A percentile compares a stretch with the other conserved stretches of the same genome.
phyloP scores from a whole-genome alignment of 2,329 filamentous ascomycete species.

The Aspergillus proliferans region DNA sequence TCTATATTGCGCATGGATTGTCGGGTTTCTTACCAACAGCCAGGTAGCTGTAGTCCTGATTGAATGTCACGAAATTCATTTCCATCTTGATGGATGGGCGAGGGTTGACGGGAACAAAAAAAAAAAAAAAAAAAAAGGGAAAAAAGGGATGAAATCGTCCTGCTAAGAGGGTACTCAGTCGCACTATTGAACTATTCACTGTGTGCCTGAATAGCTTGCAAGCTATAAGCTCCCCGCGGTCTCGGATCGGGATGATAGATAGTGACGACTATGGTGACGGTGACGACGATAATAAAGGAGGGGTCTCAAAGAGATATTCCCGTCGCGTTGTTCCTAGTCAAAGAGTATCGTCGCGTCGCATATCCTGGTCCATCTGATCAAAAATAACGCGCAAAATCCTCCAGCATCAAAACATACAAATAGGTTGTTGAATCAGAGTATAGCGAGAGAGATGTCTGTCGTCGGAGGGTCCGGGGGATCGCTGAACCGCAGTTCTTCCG shows the following conservation, averaged over 20 bases:
- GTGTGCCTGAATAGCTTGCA: background rate
- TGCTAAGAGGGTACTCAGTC: background rate
- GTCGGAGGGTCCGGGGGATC: slow-evolving; percentile 15
- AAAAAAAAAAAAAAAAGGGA: background rate
- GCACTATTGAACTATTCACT: background rate
- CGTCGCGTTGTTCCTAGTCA: slow-evolving; percentile 14
- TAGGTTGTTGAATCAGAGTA: too few relatives aligned
- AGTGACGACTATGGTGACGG: background rate
- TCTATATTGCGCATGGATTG: slow-evolving; percentile 3
- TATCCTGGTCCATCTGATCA: slow-evolving; percentile 4
- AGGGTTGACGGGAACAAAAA: background rate
- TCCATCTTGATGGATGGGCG: slow-evolving; percentile 48
- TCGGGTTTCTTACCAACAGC: slow-evolving; percentile 66
- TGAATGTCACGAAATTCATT: slow-evolving; percentile 98
- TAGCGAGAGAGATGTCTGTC: background rate
- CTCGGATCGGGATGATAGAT: background rate
- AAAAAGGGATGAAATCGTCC: background rate
- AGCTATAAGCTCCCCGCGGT: slow-evolving; percentile 11
- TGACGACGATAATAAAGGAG: slow-evolving; percentile 4
- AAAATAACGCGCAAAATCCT: too few relatives aligned
- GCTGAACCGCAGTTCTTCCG: slow-evolving; percentile 11
- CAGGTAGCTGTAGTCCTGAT: slow-evolving; percentile 96
- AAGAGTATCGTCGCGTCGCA: slow-evolving; percentile 11
- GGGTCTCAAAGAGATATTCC: slow-evolving; percentile 10
- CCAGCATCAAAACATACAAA: too few relatives aligned